Evolutionary conservation across 2,329 filamentous ascomycete species (phyloP).

Genomic region (Trichocomaceae sp.): DNA sequence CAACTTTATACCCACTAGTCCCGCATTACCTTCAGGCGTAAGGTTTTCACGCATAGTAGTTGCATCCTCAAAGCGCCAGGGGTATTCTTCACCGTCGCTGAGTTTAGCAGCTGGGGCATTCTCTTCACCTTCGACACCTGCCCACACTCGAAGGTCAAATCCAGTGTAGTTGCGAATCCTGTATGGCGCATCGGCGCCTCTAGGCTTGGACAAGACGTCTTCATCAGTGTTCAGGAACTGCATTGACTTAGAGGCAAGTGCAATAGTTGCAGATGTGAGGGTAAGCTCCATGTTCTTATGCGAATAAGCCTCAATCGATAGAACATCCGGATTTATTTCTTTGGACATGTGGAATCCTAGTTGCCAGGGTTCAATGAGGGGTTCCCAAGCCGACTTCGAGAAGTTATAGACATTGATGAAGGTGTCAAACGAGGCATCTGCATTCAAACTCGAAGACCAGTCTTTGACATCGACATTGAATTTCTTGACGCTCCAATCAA

Average conservation of each 20-base stretch:
- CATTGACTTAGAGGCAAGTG: slow-evolving; percentile 84
- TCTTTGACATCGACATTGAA: slow-evolving; percentile 80
- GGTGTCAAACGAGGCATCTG: slow-evolving; percentile 83
- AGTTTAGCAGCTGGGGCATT: slow-evolving; percentile 64
- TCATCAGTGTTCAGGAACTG: slow-evolving; percentile 83
- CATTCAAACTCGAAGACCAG: slow-evolving; percentile 83
- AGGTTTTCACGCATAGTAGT: slow-evolving; percentile 93
- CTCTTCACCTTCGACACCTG: slow-evolving; percentile 65
- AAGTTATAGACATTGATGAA: slow-evolving; percentile 99
- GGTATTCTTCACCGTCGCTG: slow-evolving; percentile 79
- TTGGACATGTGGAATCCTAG: slow-evolving; percentile 84
- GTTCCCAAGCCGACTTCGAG: slow-evolving; percentile 97
- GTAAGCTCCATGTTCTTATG: slow-evolving; percentile 88
- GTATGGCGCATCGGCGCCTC: slow-evolving; percentile 86
- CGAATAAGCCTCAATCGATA: slow-evolving; percentile 80
- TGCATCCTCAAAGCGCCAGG: slow-evolving; percentile 96
- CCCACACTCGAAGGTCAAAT: slow-evolving; percentile 79
- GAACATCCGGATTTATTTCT: slow-evolving; percentile 64
- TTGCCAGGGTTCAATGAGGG: slow-evolving; percentile 91
- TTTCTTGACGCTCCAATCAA: slow-evolving; percentile 88
- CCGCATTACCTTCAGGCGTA: slow-evolving; percentile 71
- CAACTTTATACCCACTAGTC: slow-evolving; percentile 72
- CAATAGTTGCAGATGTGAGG: slow-evolving; percentile 87
- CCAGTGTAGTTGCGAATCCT: slow-evolving; percentile 92
- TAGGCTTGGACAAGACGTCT: slow-evolving; percentile 86